These are phyloP conservation scores for Dactylellina drechsleri DNA, from an alignment of 2,329 filamentous ascomycete species.

Conservation along the genomic window DNA sequence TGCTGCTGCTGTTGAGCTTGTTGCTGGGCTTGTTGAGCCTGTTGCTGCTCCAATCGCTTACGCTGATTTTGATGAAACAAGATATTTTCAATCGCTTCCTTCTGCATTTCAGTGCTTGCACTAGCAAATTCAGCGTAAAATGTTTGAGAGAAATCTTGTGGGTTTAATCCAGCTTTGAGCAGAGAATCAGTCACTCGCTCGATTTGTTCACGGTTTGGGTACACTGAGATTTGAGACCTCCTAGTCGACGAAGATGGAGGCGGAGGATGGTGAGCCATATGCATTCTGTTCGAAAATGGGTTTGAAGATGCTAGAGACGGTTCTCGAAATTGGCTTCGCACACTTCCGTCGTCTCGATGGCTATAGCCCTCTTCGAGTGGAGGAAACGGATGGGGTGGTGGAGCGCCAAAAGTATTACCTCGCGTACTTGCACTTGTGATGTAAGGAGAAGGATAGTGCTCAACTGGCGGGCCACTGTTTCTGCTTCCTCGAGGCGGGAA, in stretches of 20 bases:
- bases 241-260: conserved; percentile 29
- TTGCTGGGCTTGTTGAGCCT: conserved; percentile 19
- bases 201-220: conserved; percentile 39
- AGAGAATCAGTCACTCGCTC: conserved; percentile 35
- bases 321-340: conserved; percentile 47
- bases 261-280: conserved; percentile 43
- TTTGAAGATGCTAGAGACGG: conserved; percentile 49
- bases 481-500: conserved; percentile 42
- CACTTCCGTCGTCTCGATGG: conserved; percentile 42
- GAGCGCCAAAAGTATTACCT: conserved; percentile 36
- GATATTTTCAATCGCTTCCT: conserved; percentile 47
- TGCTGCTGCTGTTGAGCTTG: conserved; percentile 30
- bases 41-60: conserved; percentile 38
- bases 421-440: conserved; percentile 33
- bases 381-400: conserved; percentile 40
- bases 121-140: conserved; percentile 52
- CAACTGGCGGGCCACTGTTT: conserved; percentile 8
- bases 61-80: conserved; percentile 42
- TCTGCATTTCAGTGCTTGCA: conserved; percentile 46
- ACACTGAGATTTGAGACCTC: conserved; percentile 33
- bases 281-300: conserved; percentile 46
- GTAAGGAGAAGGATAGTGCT: conserved; percentile 49
- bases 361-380: conserved; percentile 45
- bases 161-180: conserved; percentile 38
- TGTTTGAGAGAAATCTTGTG: conserved; percentile 33